These are phyloP conservation scores for Globisporangium uncinulatum DNA, from an alignment of 352 stramenopile species.

Conservation along the genomic window DNA sequence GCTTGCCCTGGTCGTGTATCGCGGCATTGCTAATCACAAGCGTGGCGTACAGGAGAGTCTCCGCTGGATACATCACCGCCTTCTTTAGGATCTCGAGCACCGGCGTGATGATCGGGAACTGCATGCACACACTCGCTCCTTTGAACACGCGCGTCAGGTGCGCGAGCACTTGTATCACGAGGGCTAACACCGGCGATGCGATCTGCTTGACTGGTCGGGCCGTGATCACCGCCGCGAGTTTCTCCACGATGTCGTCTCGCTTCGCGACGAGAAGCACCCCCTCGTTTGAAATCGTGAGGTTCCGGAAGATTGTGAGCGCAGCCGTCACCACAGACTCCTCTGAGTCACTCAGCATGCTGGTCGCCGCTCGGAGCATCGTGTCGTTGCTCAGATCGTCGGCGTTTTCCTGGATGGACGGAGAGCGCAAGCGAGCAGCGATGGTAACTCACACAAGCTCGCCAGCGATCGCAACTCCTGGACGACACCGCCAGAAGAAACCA, in stretches of 20 bases:
- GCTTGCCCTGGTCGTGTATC: constrained; percentile 50
- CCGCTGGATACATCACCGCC: constrained; percentile 29
- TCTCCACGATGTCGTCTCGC: constrained; percentile 30
- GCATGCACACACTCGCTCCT: constrained; percentile 32
- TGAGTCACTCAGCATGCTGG: constrained; percentile 29
- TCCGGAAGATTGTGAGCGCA: constrained; percentile 44
- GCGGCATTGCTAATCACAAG: constrained; percentile 49
- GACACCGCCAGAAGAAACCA: neutral
- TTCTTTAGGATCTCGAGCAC: constrained; percentile 60
- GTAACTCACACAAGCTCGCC: neutral
- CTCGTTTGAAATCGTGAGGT: constrained; percentile 56
- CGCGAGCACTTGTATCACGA: constrained; percentile 36
- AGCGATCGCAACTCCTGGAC: neutral
- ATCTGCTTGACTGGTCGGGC: constrained; percentile 33
- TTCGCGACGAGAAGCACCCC: constrained; percentile 35
- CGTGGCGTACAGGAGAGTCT: constrained; percentile 32
- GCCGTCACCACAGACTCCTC: constrained; percentile 43
- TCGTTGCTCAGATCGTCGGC: constrained; percentile 43
- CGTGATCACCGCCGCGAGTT: constrained; percentile 41
- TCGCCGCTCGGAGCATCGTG: constrained; percentile 43
- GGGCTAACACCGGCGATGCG: constrained; percentile 25
- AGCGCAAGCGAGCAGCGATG: neutral
- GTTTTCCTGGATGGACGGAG: constrained; percentile 13
- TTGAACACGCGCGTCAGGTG: constrained; percentile 57
- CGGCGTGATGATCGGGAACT: constrained; percentile 36